Evolutionary conservation across 257 asterid genomes (phyloP).

Genomic region (Linderniella brevidens): DNA sequence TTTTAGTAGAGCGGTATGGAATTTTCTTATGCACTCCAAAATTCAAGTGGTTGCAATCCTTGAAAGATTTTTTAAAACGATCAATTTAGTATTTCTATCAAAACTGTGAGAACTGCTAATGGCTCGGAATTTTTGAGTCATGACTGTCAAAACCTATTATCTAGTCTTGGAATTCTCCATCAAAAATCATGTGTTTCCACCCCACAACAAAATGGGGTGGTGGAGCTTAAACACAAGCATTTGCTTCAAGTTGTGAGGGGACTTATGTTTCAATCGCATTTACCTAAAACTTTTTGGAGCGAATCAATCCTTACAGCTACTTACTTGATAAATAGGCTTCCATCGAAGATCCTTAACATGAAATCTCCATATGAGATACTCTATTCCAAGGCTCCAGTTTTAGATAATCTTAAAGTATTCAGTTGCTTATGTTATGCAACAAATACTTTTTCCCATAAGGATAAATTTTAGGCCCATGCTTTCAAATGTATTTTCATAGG

Average conservation of each 20-base stretch:
- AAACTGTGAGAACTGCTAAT: neutral
- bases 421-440: neutral
- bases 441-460: neutral
- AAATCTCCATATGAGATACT: neutral
- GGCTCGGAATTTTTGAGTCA: neutral
- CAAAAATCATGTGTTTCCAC: neutral
- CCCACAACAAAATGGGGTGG: conserved; percentile 1
- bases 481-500: neutral
- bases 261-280: neutral
- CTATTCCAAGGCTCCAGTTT: no score
- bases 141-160: neutral
- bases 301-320: neutral
- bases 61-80: neutral
- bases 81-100: neutral
- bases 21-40: no score
- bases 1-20: no score
- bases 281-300: neutral
- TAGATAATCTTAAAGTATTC: neutral
- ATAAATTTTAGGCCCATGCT: neutral
- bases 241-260: neutral
- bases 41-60: neutral
- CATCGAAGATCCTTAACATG: neutral
- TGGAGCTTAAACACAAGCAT: neutral
- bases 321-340: neutral
- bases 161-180: neutral